These are phyloP conservation scores for Daldinia bambusicola DNA, from an alignment of 495 filamentous ascomycete genomes.

Conservation along the genomic window DNA sequence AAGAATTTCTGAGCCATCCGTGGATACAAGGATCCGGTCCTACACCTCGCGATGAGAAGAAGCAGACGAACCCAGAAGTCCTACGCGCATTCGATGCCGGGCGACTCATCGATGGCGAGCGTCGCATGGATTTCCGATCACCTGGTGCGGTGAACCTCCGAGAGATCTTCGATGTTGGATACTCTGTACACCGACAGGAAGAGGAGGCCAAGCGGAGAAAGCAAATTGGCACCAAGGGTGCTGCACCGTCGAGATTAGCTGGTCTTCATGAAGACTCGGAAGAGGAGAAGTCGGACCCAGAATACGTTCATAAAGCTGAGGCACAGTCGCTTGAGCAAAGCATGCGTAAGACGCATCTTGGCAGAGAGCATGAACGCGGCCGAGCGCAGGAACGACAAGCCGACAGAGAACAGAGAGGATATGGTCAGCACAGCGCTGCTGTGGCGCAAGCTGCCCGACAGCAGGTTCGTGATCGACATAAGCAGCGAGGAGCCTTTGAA, in stretches of 20 bases:
- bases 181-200: constrained; percentile 95
- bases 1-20: constrained; percentile 87
- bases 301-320: constrained; percentile 70
- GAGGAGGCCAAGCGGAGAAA: constrained; percentile 94
- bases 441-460: constrained; percentile 83
- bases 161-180: constrained; percentile 96
- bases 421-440: constrained; percentile 81
- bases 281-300: constrained; percentile 67
- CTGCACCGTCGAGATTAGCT: constrained; percentile 58
- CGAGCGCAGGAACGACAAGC: constrained; percentile 58
- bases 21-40: constrained; percentile 78
- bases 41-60: constrained; percentile 71
- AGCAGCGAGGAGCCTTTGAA: constrained; percentile 81
- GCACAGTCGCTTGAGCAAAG: constrained; percentile 81
- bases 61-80: constrained; percentile 54
- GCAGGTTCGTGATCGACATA: constrained; percentile 68
- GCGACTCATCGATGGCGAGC: constrained; percentile 67
- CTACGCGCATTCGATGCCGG: constrained; percentile 65
- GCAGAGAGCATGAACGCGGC: constrained; percentile 63
- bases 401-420: constrained; percentile 68
- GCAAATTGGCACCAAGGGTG: constrained; percentile 70
- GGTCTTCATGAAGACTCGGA: constrained; percentile 78
- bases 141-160: constrained; percentile 94
- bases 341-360: constrained; percentile 81
- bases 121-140: constrained; percentile 91